Conservation (phyloP, 2,329 filamentous ascomycete species). For the Penicillium sp. region DNA sequence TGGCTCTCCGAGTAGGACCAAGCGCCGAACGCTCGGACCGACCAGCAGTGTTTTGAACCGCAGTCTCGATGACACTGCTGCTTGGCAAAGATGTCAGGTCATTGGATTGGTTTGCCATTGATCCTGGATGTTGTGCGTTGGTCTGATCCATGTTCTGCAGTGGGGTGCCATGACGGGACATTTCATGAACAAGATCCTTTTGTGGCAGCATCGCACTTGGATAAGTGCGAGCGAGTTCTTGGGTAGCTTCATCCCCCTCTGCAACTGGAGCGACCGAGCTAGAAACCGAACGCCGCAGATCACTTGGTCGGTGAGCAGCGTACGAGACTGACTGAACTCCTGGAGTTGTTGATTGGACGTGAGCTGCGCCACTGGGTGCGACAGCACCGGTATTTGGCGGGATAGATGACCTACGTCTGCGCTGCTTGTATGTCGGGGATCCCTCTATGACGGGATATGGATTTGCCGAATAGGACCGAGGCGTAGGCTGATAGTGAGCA, state of each 20-base stretch:
- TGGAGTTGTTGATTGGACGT: slow-evolving; percentile 45
- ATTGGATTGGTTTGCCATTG: slow-evolving; percentile 63
- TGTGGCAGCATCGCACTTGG: slow-evolving; percentile 70
- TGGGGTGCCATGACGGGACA: slow-evolving; percentile 90
- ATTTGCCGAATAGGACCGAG: slow-evolving; percentile 67
- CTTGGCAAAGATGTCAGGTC: slow-evolving; percentile 65
- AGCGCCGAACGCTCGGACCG: slow-evolving; percentile 56
- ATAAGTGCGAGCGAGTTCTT: slow-evolving; percentile 72
- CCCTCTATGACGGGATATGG: slow-evolving; percentile 96
- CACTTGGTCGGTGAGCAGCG: slow-evolving; percentile 75
- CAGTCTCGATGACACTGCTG: slow-evolving; percentile 60
- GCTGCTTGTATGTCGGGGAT: slow-evolving; percentile 97
- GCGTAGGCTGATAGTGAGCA: slow-evolving; percentile 72
- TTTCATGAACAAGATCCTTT: slow-evolving; percentile 71
- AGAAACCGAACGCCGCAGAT: slow-evolving; percentile 87
- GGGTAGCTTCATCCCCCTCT: slow-evolving; percentile 74
- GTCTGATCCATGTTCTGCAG: slow-evolving; percentile 80
- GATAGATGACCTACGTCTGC: slow-evolving; percentile 88
- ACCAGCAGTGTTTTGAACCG: slow-evolving; percentile 58
- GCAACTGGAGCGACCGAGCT: slow-evolving; percentile 78
- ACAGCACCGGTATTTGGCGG: slow-evolving; percentile 74
- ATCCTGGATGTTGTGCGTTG: slow-evolving; percentile 69
- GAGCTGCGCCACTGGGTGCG: slow-evolving; percentile 55
- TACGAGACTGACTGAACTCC: slow-evolving; percentile 48
- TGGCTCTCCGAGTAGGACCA: slow-evolving; percentile 81